Evolutionary conservation across 129 eudicot genomes (phyloP), one percentile per base, ranked within the genome.

Genomic region (Tanacetum coccineum): DNA sequence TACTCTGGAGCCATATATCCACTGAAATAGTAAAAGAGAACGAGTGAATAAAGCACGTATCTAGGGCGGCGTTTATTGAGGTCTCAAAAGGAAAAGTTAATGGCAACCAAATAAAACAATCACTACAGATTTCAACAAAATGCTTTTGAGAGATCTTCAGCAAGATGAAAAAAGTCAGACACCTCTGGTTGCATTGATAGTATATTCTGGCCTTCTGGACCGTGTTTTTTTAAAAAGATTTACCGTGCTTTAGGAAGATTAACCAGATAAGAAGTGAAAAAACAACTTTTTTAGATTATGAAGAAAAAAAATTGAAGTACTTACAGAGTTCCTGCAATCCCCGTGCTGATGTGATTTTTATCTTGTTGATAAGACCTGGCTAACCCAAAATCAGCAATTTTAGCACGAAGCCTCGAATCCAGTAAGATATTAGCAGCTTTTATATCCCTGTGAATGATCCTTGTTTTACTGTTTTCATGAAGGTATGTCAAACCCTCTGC

Each of bases 1-100:
- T 89, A 89, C 67, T 85, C 91, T 54, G 91, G 96, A 59, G 96
- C 96, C 91, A 88, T 80, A 51, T 85, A 88, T 80, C 89, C 94
- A 42, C 89, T 85, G 75, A 25, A 60, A 67, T 9, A 60, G 42
- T 60, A n/a, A 25, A 50, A 12, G 10, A 14, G 1, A 36, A 36
- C 0, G 22, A 2, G 20, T 21, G 5, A 53, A 53, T 51, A 39
- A 62, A 9, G 9, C 11, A 21, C 19, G 11, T 21, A 58, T n/a
- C 26, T 9, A 22, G 6, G 10, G 1, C 1, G 42, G 9, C 42
- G 9, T 1, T 36, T 5, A 36, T 6, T 6, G 7, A 36, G 9
- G 42, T 7, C 7, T 8, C 9, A 36, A 36, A 28, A 36, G 42
- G 1, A 36, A 6, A 6, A 36, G 25, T 22, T 0, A 3, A n/a